Conservation (phyloP, 2,329 filamentous ascomycete species). For the Mariannaea elegans region DNA sequence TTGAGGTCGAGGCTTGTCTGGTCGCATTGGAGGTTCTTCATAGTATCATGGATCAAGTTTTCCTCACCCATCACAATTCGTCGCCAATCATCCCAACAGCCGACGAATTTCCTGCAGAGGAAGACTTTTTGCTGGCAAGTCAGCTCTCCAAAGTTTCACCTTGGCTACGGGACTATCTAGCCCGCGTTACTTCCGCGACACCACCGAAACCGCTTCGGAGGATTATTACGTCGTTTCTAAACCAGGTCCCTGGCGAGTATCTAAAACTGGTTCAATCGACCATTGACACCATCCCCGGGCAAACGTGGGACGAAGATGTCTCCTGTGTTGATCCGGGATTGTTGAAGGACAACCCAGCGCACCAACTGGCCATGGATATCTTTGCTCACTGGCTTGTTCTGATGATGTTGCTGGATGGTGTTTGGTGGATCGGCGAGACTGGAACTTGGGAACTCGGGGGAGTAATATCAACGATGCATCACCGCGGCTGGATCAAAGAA, state of each 20-base stretch:
- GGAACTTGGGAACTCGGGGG: constrained; percentile 47
- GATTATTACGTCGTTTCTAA: constrained; percentile 52
- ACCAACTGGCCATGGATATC: constrained; percentile 46
- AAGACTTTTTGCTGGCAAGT: neutral
- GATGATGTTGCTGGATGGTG: constrained; percentile 48
- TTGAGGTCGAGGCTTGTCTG: constrained; percentile 23
- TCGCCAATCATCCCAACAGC: neutral
- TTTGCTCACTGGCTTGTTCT: constrained; percentile 52
- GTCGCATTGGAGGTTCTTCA: constrained; percentile 13
- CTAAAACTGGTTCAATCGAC: constrained; percentile 47
- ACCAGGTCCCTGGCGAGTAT: constrained; percentile 46
- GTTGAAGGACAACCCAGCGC: neutral
- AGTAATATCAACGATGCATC: constrained; percentile 32
- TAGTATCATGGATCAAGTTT: constrained; percentile 25
- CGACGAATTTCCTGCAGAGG: neutral
- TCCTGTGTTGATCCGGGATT: neutral
- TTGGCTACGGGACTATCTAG: constrained; percentile 30
- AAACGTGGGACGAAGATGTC: neutral
- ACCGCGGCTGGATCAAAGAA: constrained; percentile 20
- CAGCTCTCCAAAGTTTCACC: constrained; percentile 25
- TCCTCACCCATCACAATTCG: neutral
- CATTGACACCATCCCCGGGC: constrained; percentile 32
- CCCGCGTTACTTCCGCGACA: constrained; percentile 36
- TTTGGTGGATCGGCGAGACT: constrained; percentile 51
- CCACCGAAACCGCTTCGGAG: constrained; percentile 45